These are phyloP conservation scores for Nakaseomyces delphensis DNA, from an alignment of 1,139 yeast species.

Conservation along the genomic window DNA sequence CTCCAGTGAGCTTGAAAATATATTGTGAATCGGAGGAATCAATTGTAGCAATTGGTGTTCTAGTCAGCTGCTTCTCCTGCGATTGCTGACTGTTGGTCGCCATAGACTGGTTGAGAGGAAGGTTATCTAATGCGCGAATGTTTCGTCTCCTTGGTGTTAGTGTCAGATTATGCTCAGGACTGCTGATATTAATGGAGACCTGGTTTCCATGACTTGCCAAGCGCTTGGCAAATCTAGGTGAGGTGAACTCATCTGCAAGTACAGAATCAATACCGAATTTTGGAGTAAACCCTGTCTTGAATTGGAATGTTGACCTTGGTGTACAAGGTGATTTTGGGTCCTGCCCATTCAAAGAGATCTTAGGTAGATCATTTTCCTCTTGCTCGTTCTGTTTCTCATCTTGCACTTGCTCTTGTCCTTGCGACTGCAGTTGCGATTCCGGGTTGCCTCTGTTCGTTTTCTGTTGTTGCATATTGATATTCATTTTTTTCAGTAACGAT, in stretches of 20 bases:
- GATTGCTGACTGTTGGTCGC: not conserved
- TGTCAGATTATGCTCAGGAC: constrained; percentile 10
- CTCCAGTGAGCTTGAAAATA: constrained; percentile 24
- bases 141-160: constrained; percentile 11
- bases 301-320: constrained; percentile 22
- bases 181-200: constrained; percentile 6
- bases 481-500: constrained; percentile 24
- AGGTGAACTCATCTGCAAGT: constrained; percentile 13
- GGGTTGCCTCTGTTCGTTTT: not conserved
- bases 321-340: constrained; percentile 19
- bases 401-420: not conserved
- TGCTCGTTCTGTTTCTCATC: constrained; percentile 6
- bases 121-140: not conserved
- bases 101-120: not conserved
- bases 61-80: constrained; percentile 2
- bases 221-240: constrained; percentile 2
- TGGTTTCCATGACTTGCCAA: constrained; percentile 4
- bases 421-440: not conserved
- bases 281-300: constrained; percentile 30
- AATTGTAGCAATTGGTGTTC: constrained; percentile 5
- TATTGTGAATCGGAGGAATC: constrained; percentile 11
- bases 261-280: constrained; percentile 24
- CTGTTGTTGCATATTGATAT: constrained; percentile 5
- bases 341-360: constrained; percentile 8
- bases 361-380: constrained; percentile 10